Base-by-base conservation (phyloP, 306 rosid genomes). In the Pyrus bretschneideri region DNA sequence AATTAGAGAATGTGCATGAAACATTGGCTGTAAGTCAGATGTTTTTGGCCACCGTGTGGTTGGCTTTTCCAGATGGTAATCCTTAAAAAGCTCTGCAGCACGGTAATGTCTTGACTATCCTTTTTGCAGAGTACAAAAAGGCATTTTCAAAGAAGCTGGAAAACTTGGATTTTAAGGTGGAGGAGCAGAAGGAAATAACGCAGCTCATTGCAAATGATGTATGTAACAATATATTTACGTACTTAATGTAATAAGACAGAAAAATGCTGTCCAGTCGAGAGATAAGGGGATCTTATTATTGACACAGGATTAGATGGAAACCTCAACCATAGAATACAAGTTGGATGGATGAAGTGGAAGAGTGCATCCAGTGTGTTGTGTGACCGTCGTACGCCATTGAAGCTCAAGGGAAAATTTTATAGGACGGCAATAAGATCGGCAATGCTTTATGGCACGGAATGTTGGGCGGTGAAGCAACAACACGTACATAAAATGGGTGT, bases 1-100 rank as follows among this genome's bases (percentile, higher is more conserved):
- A 93, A 78, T 82, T 93, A 60, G 96, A 93, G 78, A 76, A 85
- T 59, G 90, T 90, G 77, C 85, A 87, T 76, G 91, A 87, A 81
- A 85, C 98, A 74, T 78, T 93, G 49, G 89, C 89, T n/a, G 98
- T 93, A 89, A 85, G 94, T 86, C 78, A 35, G 71, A 33, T 80
- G 19, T 55, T 40, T 77, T 76, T 33, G 67, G 59, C 71, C 52
- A 55, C 40, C 29, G 29, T 14, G 59, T 69, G 60, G 69, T 61
- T 35, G 25, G 15, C 25, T 76, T 80, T 62, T 35, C 55, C 33
- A 77, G 59, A 83, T 79, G 65, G 75, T 70, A 70, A 64, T 42
- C 58, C 63, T 75, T 80, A 73, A 30, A 65, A 17, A n/a, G 59
- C 22, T 62, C 49, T 78, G n/a, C 40, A 51, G 82, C 71, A 29